Evolutionary conservation across 176 grass and related monocot species (phyloP).

Genomic region (Zizania latifolia): DNA sequence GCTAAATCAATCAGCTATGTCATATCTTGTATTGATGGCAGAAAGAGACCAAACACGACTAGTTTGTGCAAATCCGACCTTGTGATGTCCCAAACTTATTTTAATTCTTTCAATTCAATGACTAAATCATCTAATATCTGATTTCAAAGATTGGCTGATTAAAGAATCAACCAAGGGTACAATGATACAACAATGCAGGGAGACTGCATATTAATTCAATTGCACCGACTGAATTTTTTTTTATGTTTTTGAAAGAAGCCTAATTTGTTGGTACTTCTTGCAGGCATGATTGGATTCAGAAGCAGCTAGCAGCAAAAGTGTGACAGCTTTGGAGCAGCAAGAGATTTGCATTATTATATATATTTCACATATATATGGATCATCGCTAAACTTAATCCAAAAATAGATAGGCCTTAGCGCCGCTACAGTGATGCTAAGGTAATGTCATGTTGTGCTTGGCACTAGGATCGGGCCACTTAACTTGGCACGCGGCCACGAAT

Average conservation of each 20-base stretch:
- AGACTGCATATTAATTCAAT: slow-evolving; percentile 18
- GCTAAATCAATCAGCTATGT: background rate
- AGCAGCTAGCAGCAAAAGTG: background rate
- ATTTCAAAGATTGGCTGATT: slow-evolving; percentile 30
- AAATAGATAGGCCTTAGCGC: too few relatives aligned
- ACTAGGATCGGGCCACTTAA: too few relatives aligned
- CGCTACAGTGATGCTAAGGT: too few relatives aligned
- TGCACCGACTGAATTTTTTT: background rate
- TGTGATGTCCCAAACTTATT: slow-evolving; percentile 15
- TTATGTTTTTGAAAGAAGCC: background rate
- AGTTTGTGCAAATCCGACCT: slow-evolving; percentile 9
- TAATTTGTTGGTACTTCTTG: slow-evolving; percentile 31
- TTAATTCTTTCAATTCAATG: background rate
- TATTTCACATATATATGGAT: too few relatives aligned
- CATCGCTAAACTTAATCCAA: too few relatives aligned
- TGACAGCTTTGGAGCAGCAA: slow-evolving; percentile 22
- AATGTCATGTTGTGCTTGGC: too few relatives aligned
- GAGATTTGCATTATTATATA: too few relatives aligned
- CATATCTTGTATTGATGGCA: background rate
- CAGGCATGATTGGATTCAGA: slow-evolving; percentile 24
- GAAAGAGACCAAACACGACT: background rate
- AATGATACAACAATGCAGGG: slow-evolving; percentile 15
- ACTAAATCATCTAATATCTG: slow-evolving; percentile 21
- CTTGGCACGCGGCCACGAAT: too few relatives aligned
- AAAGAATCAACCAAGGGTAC: slow-evolving; percentile 22